These are phyloP conservation scores for Chaetomiaceae sp. DNA, from an alignment of 2,329 filamentous ascomycete species.

Conservation along the genomic window DNA sequence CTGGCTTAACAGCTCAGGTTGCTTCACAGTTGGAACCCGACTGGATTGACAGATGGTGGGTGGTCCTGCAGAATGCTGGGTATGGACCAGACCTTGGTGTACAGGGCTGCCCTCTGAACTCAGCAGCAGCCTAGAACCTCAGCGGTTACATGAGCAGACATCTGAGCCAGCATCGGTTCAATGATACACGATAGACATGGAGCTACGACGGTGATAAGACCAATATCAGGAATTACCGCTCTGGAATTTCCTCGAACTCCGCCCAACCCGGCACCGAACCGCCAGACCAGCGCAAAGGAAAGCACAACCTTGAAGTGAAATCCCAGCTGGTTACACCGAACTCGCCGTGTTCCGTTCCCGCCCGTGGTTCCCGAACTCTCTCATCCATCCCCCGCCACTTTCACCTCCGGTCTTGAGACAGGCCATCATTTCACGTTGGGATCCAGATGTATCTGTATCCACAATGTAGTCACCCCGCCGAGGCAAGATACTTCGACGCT, in stretches of 20 bases:
- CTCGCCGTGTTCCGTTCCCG: not conserved
- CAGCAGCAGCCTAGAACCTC: no score
- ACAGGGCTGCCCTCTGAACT: no score
- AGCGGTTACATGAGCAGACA: no score
- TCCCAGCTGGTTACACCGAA: not conserved
- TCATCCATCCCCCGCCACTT: not conserved
- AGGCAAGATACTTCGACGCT: not conserved
- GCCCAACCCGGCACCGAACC: not conserved
- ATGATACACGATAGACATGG: slow-evolving; percentile 7
- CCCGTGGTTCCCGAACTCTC: not conserved
- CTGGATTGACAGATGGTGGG: no score
- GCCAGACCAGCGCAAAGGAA: not conserved
- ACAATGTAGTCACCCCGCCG: not conserved
- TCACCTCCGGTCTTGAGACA: not conserved
- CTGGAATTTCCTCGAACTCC: not conserved
- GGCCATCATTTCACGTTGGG: not conserved
- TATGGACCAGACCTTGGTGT: no score
- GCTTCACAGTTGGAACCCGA: not conserved
- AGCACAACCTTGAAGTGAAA: not conserved
- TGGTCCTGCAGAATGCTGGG: no score
- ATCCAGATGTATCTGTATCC: not conserved
- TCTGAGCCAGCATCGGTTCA: no score
- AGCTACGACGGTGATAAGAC: slow-evolving; percentile 6
- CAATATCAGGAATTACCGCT: slow-evolving; percentile 5
- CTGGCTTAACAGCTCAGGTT: not conserved